phyloP scores from a whole-genome alignment of 768 basidiomycete genomes.

The Gyrodon lividus region DNA sequence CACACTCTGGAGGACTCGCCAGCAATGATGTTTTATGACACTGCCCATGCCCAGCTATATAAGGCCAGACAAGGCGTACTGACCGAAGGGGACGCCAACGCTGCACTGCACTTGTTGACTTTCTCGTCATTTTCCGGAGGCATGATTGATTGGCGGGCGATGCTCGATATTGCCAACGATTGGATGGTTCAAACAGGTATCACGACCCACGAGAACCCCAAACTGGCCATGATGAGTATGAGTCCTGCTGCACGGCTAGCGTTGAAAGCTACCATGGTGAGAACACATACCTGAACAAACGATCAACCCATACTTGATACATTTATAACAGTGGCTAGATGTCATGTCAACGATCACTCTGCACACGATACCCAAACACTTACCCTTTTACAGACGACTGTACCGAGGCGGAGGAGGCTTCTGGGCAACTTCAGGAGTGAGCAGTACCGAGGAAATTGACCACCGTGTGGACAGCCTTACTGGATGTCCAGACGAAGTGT shows the following conservation, averaged over 20 bases:
- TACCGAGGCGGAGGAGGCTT: slow-evolving; percentile 52
- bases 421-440: slow-evolving; percentile 36
- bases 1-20: slow-evolving; percentile 53
- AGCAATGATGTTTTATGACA: slow-evolving; percentile 66
- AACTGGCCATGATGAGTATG: slow-evolving; percentile 56
- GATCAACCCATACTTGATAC: slow-evolving; percentile 12
- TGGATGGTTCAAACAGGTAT: slow-evolving; percentile 74
- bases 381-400: slow-evolving; percentile 63
- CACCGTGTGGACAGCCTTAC: slow-evolving; percentile 66
- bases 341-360: slow-evolving; percentile 66
- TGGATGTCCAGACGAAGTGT: slow-evolving; percentile 77
- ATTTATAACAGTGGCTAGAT: slow-evolving; percentile 65
- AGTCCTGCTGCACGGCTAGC: slow-evolving; percentile 52
- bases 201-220: slow-evolving; percentile 61
- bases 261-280: slow-evolving; percentile 71
- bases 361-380: slow-evolving; percentile 61
- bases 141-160: slow-evolving; percentile 63
- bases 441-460: slow-evolving; percentile 39
- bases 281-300: slow-evolving; percentile 26
- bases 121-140: slow-evolving; percentile 74
- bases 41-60: slow-evolving; percentile 63
- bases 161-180: slow-evolving; percentile 69
- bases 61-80: slow-evolving; percentile 54
- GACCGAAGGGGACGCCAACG: slow-evolving; percentile 69
- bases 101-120: slow-evolving; percentile 73